Conservation (phyloP, 2,329 filamentous ascomycete genomes). For the Penicillium sp. region DNA sequence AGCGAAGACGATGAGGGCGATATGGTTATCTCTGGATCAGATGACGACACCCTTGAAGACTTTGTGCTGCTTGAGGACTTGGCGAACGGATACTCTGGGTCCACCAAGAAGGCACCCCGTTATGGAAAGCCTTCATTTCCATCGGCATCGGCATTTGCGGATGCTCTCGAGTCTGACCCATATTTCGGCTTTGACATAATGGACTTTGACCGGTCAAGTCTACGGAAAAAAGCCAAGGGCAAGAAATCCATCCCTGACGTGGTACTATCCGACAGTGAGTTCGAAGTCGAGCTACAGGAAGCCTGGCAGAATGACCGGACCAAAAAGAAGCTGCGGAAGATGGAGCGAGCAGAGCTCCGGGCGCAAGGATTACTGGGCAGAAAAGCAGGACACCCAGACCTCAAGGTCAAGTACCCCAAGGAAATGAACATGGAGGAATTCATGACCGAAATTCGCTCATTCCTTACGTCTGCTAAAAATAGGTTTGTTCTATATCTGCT, state of each 20-base stretch:
- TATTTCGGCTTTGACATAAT: constrained; percentile 77
- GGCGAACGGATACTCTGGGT: constrained; percentile 33
- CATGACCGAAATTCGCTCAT: constrained; percentile 67
- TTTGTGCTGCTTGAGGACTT: constrained; percentile 49
- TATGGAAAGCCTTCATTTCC: constrained; percentile 44
- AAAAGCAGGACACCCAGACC: constrained; percentile 55
- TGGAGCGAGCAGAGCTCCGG: constrained; percentile 67
- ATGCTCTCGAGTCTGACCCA: constrained; percentile 57
- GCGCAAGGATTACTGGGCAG: constrained; percentile 62
- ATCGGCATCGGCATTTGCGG: constrained; percentile 56
- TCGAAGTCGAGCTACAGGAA: constrained; percentile 58
- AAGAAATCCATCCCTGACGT: constrained; percentile 55
- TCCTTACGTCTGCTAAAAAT: constrained; percentile 62
- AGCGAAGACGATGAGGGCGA: constrained; percentile 17
- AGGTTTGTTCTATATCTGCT: constrained; percentile 51
- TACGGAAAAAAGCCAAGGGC: constrained; percentile 65
- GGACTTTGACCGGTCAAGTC: constrained; percentile 71
- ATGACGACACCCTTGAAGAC: constrained; percentile 28
- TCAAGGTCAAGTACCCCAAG: constrained; percentile 68
- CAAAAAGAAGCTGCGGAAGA: constrained; percentile 69
- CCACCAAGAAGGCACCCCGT: constrained; percentile 50
- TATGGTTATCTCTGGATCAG: constrained; percentile 9
- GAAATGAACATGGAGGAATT: constrained; percentile 71
- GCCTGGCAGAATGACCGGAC: constrained; percentile 66
- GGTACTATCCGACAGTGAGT: constrained; percentile 64